phyloP scores from a whole-genome alignment of 202 grass and related monocot genomes.

The Brachypodium distachyon region DNA sequence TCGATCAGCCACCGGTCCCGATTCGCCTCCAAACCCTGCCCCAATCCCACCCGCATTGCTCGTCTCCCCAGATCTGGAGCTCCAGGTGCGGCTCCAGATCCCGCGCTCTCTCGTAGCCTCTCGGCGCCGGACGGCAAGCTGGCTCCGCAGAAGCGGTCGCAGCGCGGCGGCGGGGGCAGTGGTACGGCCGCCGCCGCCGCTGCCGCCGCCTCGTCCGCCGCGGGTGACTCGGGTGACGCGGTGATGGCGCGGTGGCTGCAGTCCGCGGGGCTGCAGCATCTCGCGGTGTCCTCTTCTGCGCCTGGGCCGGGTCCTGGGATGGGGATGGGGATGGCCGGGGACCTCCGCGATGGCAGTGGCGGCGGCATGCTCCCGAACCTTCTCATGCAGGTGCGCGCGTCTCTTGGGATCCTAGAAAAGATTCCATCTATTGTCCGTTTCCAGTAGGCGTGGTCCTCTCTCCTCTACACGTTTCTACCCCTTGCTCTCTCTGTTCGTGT shows the following conservation, averaged over 20 bases:
- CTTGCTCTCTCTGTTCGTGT: not conserved
- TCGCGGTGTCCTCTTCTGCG: slow-evolving; percentile 40
- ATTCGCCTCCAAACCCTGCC: not conserved
- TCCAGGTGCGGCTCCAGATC: slow-evolving; percentile 7
- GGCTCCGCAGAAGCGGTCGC: slow-evolving; percentile 66
- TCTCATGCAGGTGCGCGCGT: slow-evolving; percentile 70
- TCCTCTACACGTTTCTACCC: not conserved
- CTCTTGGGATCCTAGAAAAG: not conserved
- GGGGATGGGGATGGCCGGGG: slow-evolving; percentile 27
- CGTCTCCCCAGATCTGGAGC: slow-evolving; percentile 25
- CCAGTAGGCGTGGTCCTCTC: not conserved
- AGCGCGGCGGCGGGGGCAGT: slow-evolving; percentile 61
- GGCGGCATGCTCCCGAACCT: slow-evolving; percentile 60
- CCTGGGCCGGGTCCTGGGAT: slow-evolving; percentile 12
- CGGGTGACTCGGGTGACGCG: slow-evolving; percentile 51
- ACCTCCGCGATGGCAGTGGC: slow-evolving; percentile 13
- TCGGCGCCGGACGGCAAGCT: slow-evolving; percentile 18
- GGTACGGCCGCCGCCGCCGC: slow-evolving; percentile 47
- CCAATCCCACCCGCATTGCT: slow-evolving; percentile 21
- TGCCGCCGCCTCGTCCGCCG: slow-evolving; percentile 25
- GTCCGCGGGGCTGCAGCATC: slow-evolving; percentile 85
- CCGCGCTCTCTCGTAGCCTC: not conserved
- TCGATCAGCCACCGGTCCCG: not conserved
- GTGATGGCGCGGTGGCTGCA: slow-evolving; percentile 89
- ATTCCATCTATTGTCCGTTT: not conserved